These are phyloP conservation scores for Coemansia sp. DNA, from an alignment of 192 early-diverging fungal genomes.

Conservation along the genomic window DNA sequence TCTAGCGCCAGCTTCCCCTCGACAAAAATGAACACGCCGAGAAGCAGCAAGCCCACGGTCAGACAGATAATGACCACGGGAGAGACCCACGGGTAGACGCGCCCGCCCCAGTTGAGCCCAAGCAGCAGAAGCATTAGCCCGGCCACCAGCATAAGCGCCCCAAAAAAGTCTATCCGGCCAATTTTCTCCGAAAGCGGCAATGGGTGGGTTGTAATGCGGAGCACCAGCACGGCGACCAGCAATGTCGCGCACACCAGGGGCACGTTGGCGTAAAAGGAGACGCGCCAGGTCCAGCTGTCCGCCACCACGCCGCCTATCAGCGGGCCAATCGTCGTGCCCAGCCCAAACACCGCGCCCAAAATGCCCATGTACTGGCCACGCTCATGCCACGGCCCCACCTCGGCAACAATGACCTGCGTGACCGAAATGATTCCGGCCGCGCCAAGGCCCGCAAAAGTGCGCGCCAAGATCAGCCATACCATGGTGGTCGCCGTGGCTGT, in stretches of 20 bases:
- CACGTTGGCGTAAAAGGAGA: slow-evolving; percentile 82
- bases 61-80: slow-evolving; percentile 57
- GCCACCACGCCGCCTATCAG: slow-evolving; percentile 75
- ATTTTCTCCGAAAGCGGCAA: slow-evolving; percentile 41
- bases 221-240: slow-evolving; percentile 46
- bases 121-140: slow-evolving; percentile 63
- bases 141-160: slow-evolving; percentile 58
- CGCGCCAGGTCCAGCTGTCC: slow-evolving; percentile 65
- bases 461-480: slow-evolving; percentile 53
- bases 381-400: slow-evolving; percentile 56
- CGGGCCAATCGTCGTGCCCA: slow-evolving; percentile 73
- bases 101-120: slow-evolving; percentile 72
- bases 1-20: slow-evolving; percentile 69
- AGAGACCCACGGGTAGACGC: slow-evolving; percentile 66
- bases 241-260: slow-evolving; percentile 67
- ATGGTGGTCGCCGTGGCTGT: slow-evolving; percentile 51
- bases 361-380: slow-evolving; percentile 78
- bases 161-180: slow-evolving; percentile 60
- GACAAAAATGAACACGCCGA: slow-evolving; percentile 60
- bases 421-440: slow-evolving; percentile 61
- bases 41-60: slow-evolving; percentile 55
- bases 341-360: slow-evolving; percentile 66
- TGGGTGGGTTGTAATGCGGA: slow-evolving; percentile 53
- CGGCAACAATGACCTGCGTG: slow-evolving; percentile 63
- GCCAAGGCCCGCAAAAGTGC: slow-evolving; percentile 52